phyloP scores from a whole-genome alignment of 257 asterid genomes.

The Nicotiana attenuata region DNA sequence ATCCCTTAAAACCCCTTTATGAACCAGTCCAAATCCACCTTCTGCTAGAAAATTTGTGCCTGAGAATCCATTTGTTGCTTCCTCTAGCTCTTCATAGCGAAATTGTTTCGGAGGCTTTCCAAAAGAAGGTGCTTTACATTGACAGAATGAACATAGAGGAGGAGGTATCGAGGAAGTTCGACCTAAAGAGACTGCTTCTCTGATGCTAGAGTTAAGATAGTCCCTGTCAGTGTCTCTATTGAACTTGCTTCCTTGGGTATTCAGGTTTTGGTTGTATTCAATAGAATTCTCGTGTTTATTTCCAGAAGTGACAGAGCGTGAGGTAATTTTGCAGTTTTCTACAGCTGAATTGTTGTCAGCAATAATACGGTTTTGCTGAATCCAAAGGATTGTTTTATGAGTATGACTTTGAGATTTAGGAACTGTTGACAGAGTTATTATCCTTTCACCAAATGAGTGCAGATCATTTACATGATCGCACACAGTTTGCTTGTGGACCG shows the following conservation, averaged over 20 bases:
- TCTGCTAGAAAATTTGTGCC: constrained; percentile 54
- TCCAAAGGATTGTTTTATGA: constrained; percentile 34
- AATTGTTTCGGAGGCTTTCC: constrained; percentile 84
- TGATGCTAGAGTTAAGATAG: constrained; percentile 46
- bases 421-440: constrained; percentile 23
- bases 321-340: constrained; percentile 22
- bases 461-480: constrained; percentile 16
- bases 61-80: constrained; percentile 73
- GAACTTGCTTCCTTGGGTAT: constrained; percentile 10
- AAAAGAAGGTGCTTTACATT: constrained; percentile 68
- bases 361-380: constrained; percentile 35
- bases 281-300: constrained; percentile 16
- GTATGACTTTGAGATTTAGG: constrained; percentile 30
- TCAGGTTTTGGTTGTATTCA: constrained; percentile 14
- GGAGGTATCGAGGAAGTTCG: constrained; percentile 64
- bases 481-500: constrained; percentile 16
- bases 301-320: constrained; percentile 17
- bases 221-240: constrained; percentile 25
- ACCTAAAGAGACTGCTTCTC: constrained; percentile 68
- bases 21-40: constrained; percentile 72
- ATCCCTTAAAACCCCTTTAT: constrained; percentile 65
- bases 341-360: constrained; percentile 21
- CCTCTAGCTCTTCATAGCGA: constrained; percentile 56
- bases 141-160: constrained; percentile 75
- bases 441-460: constrained; percentile 28